Evolutionary conservation across 208 protist genomes (phyloP), one percentile per base, ranked within the genome.

Genomic region (Lotmaria passim): DNA sequence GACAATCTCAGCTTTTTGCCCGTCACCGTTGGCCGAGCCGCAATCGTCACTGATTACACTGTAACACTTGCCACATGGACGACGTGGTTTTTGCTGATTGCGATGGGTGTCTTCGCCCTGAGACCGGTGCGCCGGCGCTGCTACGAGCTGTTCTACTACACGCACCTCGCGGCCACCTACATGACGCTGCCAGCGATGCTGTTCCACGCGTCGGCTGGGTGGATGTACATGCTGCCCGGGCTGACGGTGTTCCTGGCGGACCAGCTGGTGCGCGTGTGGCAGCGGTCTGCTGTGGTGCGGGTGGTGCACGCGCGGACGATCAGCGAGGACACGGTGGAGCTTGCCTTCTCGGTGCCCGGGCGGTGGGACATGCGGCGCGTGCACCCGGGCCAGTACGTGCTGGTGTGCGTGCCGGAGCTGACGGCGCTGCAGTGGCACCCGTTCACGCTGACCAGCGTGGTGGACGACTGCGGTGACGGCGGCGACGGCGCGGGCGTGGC

Each of bases 81-180:
- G 21, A 79, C 78, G 17, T 71, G 67, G 60, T 58, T 87, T 31
- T 36, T 83, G 47, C 69, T 89, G 57, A 43, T 91, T 24, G 38
- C 73, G 12, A 86, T 89, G 69, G 83, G 82, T 30, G 34, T 86
- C 31, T 75, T 89, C 47, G 74, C 68, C 7, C 53, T 87, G 31
- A 66, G 78, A 50, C 38, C 52, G 19, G n/a, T 91, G 26, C 78
- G 85, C 28, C 75, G 86, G n/a, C 50, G 62, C 15, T 85, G 51
- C 69, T 91, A 81, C 57, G 86, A 91, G 69, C 50, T 91, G 10
- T 91, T 91, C 71, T 89, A 87, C 81, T 91, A 89, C 59, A 28
- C 79, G 17, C 86, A 91, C 78, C 73, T 87, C 41, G 26, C 73
- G 23, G 72, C 67, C 41, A 73, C 79, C 15, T 87, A 82, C 69